Conservation (phyloP, 1,139 yeast species). For the Hyphopichia fennica region DNA sequence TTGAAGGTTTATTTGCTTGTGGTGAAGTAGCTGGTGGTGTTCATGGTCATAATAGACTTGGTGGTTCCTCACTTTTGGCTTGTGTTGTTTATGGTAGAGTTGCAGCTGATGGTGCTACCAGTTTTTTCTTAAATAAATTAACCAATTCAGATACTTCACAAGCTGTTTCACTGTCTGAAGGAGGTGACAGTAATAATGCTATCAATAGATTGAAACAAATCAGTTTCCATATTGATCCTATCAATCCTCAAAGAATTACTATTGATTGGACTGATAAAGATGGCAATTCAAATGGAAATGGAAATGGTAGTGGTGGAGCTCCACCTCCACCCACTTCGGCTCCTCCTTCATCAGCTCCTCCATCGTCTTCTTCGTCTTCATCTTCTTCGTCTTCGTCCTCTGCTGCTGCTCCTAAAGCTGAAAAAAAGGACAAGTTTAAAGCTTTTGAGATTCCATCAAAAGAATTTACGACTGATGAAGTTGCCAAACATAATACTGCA, state of each 20-base stretch:
- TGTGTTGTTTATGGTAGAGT: constrained; percentile 80
- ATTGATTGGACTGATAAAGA: constrained; percentile 24
- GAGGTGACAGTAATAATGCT: constrained; percentile 16
- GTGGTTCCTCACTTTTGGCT: constrained; percentile 74
- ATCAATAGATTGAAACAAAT: constrained; percentile 43
- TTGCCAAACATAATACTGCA: constrained; percentile 59
- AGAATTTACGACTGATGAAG: constrained; percentile 52
- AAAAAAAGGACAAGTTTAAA: constrained; percentile 5
- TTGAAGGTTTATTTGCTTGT: constrained; percentile 68
- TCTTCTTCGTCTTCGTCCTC: not conserved
- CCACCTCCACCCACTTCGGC: constrained; percentile 5
- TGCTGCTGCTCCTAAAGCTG: constrained; percentile 6
- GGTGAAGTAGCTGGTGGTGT: constrained; percentile 86
- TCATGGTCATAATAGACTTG: constrained; percentile 75
- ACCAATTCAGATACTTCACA: constrained; percentile 10
- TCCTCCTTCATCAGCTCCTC: constrained; percentile 2
- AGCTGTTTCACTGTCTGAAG: not conserved
- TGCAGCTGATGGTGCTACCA: constrained; percentile 51
- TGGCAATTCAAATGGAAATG: not conserved
- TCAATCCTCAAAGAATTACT: constrained; percentile 25
- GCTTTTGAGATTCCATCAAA: constrained; percentile 40
- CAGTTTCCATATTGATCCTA: constrained; percentile 47
- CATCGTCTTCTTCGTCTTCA: constrained; percentile 6
- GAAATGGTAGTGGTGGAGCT: not conserved
- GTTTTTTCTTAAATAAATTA: constrained; percentile 32